phyloP scores from a whole-genome alignment of 73 alveolate species.

The Paramecium primaurelia region DNA sequence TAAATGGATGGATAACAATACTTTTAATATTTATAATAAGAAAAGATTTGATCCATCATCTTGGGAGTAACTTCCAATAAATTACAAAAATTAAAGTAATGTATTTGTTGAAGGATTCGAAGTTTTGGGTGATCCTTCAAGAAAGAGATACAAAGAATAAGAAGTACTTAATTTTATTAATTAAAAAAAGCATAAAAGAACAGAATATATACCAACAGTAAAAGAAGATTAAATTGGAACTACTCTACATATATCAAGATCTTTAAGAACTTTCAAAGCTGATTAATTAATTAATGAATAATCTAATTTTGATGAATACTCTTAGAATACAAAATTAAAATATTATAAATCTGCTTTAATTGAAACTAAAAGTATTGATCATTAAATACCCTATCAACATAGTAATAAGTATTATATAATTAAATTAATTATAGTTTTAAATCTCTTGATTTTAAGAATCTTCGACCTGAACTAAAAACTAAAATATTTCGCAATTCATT shows the following conservation, averaged over 20 bases:
- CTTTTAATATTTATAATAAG: neutral
- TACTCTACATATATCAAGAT: slow-evolving; percentile 15
- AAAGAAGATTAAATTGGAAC: slow-evolving; percentile 22
- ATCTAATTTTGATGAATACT: neutral
- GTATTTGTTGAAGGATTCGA: slow-evolving; percentile 23
- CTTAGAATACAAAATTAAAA: neutral
- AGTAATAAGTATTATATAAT: slow-evolving; percentile 15
- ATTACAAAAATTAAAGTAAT: neutral
- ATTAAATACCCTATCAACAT: neutral
- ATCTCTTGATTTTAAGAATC: neutral
- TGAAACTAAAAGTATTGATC: slow-evolving; percentile 35
- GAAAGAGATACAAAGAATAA: neutral
- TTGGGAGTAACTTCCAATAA: neutral
- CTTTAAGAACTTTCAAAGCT: slow-evolving; percentile 11
- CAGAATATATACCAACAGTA: neutral
- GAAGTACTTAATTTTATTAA: neutral
- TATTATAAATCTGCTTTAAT: neutral
- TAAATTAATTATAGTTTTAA: neutral
- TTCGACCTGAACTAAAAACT: neutral
- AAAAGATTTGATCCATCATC: neutral
- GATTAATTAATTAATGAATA: neutral
- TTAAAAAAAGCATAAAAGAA: neutral
- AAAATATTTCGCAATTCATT: slow-evolving; percentile 1
- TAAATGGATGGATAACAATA: slow-evolving; percentile 23
- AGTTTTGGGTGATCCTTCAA: slow-evolving; percentile 1